phyloP scores from a whole-genome alignment of 2,329 filamentous ascomycete genomes.

The Mariannaea elegans region DNA sequence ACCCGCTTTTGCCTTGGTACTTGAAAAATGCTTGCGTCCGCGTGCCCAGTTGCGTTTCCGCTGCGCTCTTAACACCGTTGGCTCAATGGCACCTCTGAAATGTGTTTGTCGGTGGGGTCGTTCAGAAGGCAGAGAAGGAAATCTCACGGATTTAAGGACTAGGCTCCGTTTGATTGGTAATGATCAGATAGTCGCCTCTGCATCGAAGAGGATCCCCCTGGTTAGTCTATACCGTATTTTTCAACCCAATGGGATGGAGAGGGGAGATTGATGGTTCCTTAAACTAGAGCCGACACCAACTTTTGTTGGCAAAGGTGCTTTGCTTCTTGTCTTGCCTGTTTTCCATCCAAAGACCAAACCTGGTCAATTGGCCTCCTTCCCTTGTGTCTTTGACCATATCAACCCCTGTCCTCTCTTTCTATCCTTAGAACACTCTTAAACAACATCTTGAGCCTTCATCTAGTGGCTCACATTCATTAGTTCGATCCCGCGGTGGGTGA shows the following conservation, averaged over 20 bases:
- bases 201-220: constrained; percentile 4
- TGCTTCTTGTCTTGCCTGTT: background rate
- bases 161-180: constrained; percentile 28
- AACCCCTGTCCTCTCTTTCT: background rate
- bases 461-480: background rate
- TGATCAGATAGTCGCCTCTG: constrained; percentile 4
- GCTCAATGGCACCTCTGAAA: no score
- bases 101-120: background rate
- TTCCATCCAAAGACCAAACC: constrained; percentile 4
- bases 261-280: constrained; percentile 9
- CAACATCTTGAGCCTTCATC: background rate
- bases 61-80: no score
- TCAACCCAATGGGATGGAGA: constrained; percentile 6
- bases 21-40: no score
- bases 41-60: no score
- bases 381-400: background rate
- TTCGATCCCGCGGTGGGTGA: constrained; percentile 34
- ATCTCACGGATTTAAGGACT: constrained; percentile 15
- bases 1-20: no score
- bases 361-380: constrained; percentile 6
- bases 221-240: constrained; percentile 4
- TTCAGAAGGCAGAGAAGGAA: background rate
- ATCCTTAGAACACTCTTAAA: background rate
- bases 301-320: constrained; percentile 5
- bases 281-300: constrained; percentile 13